A percentile compares a stretch with the other conserved stretches of the same genome.
These are phyloP conservation scores for Microbotryum intermedium DNA, from an alignment of 1,284 basidiomycete species.

Conservation along the genomic window DNA sequence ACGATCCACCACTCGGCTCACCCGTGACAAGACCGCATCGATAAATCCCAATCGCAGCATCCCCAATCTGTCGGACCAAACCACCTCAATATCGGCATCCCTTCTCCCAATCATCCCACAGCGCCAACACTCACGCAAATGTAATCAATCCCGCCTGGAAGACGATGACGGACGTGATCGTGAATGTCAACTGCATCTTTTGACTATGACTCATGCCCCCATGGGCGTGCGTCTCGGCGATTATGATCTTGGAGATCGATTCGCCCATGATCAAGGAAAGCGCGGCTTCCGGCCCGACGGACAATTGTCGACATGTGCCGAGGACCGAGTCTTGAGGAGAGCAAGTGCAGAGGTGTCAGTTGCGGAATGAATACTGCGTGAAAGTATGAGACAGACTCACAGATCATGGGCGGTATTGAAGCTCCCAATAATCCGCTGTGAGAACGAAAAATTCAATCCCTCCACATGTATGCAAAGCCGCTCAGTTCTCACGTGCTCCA, in stretches of 20 bases:
- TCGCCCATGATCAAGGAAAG: constrained; percentile 82
- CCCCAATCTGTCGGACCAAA: constrained; percentile 48
- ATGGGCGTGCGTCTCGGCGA: constrained; percentile 52
- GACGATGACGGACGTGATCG: constrained; percentile 63
- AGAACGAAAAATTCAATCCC: constrained; percentile 40
- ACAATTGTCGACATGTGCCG: constrained; percentile 60
- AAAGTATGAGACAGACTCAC: constrained; percentile 4
- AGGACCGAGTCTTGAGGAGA: constrained; percentile 54
- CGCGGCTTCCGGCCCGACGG: constrained; percentile 78
- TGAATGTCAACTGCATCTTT: constrained; percentile 48
- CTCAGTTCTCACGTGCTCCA: neutral
- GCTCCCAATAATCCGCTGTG: constrained; percentile 59
- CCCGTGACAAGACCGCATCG: constrained; percentile 66
- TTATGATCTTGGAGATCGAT: constrained; percentile 60
- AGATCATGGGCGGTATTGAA: constrained; percentile 17
- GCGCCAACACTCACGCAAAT: constrained; percentile 45
- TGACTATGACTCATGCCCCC: constrained; percentile 32
- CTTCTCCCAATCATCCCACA: neutral
- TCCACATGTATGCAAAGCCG: constrained; percentile 47
- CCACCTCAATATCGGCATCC: no score
- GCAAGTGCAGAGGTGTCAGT: constrained; percentile 56
- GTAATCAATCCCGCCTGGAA: constrained; percentile 84
- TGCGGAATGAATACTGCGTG: constrained; percentile 51
- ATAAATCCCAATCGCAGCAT: constrained; percentile 85
- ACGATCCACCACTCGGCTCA: no score